These are phyloP conservation scores for Chalciporus sphaerocephalus DNA, from an alignment of 768 basidiomycete species.

Conservation along the genomic window DNA sequence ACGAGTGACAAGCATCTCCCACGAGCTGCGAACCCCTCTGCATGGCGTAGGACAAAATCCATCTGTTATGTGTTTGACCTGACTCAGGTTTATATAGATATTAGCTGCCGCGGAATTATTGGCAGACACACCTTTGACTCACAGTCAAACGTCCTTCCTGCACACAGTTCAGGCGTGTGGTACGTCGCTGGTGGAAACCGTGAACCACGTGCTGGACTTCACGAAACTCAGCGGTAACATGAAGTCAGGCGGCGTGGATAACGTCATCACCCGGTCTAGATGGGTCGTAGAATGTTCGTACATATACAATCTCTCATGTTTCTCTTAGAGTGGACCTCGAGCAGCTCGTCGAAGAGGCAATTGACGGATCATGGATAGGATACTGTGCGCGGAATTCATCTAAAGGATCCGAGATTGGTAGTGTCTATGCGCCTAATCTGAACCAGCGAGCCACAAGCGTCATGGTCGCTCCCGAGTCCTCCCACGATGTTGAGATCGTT, in stretches of 20 bases:
- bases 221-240: conserved; percentile 88
- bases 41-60: conserved; percentile 61
- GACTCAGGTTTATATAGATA: conserved; percentile 45
- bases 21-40: conserved; percentile 85
- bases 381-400: conserved; percentile 73
- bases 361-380: conserved; percentile 94
- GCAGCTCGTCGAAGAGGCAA: conserved; percentile 81
- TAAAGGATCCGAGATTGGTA: conserved; percentile 81
- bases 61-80: background rate
- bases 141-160: conserved; percentile 79
- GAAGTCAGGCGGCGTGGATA: conserved; percentile 73
- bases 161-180: conserved; percentile 94
- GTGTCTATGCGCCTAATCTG: conserved; percentile 76
- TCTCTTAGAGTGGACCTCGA: conserved; percentile 62
- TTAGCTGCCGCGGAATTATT: conserved; percentile 90
- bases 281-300: conserved; percentile 31
- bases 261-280: conserved; percentile 66
- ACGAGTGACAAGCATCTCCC: conserved; percentile 64
- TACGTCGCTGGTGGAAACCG: conserved; percentile 92
- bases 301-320: background rate
- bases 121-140: conserved; percentile 74
- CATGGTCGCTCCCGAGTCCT: conserved; percentile 31
- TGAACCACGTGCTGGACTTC: conserved; percentile 95
- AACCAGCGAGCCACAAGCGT: conserved; percentile 43
- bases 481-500: conserved; percentile 74